A percentile compares a stretch with the other conserved stretches of the same genome.
These are phyloP conservation scores for Tilletia setariae DNA, from an alignment of 1,284 basidiomycete species.

Conservation along the genomic window DNA sequence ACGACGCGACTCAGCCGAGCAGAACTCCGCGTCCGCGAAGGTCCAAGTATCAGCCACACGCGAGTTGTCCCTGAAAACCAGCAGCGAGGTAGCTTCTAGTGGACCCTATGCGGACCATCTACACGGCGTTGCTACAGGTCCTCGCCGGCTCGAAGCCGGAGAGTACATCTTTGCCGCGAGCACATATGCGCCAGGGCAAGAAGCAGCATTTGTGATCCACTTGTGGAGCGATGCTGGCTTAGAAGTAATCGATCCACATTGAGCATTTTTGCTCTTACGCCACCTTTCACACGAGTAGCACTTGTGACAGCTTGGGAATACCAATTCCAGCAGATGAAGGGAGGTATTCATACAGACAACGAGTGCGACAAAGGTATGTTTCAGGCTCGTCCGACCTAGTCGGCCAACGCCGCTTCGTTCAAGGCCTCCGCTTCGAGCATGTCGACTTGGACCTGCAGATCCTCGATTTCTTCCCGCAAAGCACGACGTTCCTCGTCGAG, in stretches of 20 bases:
- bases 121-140: neutral
- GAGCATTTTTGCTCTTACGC: too few species aligned
- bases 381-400: too few species aligned
- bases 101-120: conserved; percentile 1
- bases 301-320: too few species aligned
- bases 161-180: conserved; percentile 7
- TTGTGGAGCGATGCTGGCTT: neutral
- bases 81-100: conserved; percentile 5
- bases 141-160: neutral
- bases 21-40: too few species aligned
- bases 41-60: too few species aligned
- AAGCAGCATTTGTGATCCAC: conserved; percentile 7
- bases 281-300: too few species aligned
- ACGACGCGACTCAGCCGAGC: neutral
- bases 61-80: too few species aligned
- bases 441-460: conserved; percentile 43
- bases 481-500: conserved; percentile 29
- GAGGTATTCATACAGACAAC: too few species aligned
- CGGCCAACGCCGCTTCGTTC: conserved; percentile 25
- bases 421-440: conserved; percentile 47
- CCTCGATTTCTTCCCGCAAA: conserved; percentile 38
- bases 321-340: too few species aligned
- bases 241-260: neutral
- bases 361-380: too few species aligned
- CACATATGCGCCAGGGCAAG: neutral